Conservation (phyloP, 2,329 filamentous ascomycete species). For the Pseudogymnoascus sp. region DNA sequence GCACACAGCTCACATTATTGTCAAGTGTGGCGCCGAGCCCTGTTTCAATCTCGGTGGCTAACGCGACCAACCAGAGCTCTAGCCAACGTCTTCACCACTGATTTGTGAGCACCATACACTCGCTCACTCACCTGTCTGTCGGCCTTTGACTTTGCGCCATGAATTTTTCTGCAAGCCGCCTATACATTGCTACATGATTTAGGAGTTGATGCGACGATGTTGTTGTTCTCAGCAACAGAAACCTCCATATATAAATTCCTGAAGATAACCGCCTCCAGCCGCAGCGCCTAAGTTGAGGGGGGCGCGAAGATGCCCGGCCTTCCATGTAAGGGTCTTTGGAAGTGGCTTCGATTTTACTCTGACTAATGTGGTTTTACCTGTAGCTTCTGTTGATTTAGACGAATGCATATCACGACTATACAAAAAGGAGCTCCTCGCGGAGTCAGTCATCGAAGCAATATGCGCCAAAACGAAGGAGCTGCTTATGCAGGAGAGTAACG, state of each 20-base stretch:
- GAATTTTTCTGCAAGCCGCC: not conserved
- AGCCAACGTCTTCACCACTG: not conserved
- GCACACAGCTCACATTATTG: not conserved
- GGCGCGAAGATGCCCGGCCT: conserved; percentile 46
- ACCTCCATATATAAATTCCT: conserved; percentile 20
- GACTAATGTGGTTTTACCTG: conserved; percentile 7
- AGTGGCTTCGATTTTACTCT: not conserved
- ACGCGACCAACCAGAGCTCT: conserved; percentile 7
- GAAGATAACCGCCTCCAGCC: conserved; percentile 21
- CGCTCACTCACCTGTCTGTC: conserved; percentile 3
- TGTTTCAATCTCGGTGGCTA: conserved; percentile 3
- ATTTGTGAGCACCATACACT: conserved; percentile 5
- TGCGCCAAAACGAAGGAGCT: conserved; percentile 98
- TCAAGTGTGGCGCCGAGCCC: conserved; percentile 1
- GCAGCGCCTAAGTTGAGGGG: conserved; percentile 15
- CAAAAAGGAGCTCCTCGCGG: conserved; percentile 92
- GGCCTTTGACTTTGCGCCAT: not conserved
- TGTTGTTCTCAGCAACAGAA: conserved; percentile 24
- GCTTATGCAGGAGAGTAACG: conserved; percentile 99
- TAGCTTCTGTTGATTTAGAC: conserved; percentile 94
- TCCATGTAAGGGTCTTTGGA: conserved; percentile 39
- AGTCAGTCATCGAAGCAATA: conserved; percentile 97
- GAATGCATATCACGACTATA: conserved; percentile 97
- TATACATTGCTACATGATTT: conserved; percentile 7
- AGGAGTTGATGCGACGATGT: conserved; percentile 26